Evolutionary conservation across 352 stramenopile genomes (phyloP), one percentile per base, ranked within the genome.

Genomic region (Globisporangium paroecandrum): DNA sequence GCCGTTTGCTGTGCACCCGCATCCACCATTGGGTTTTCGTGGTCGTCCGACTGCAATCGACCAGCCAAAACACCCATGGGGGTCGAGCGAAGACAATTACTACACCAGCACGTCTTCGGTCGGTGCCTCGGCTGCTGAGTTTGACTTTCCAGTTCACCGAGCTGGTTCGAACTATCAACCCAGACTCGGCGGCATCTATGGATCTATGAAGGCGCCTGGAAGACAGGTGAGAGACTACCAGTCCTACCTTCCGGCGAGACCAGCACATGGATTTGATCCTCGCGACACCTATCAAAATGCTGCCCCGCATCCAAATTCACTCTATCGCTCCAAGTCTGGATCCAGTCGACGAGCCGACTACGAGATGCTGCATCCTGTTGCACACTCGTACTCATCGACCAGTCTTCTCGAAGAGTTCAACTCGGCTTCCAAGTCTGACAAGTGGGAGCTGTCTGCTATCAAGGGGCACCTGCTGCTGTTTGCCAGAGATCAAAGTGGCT

Each of bases 391-490:
- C 67, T 87, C 77, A 22, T 87, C 83, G 15, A 86, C 79, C 60
- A 90, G 72, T 55, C 76, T 97, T 12, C 67, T 97, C 18, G 85
- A 95, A 65, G 89, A 97, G 57, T 94, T 97, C 56, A 90, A 85
- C 60, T 78, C 72, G 25, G 67, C 77, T 5, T 69, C 77, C 0
- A 94, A 91, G 69, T 75, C 82, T 49, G 86, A 93, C 61, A 93
- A 92, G 73, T 95, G 87, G 87, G 88, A 89, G 63, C 68, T 97
- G 38, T 74, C 74, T 6, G 78, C 81, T 24, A 93, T 96, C 65
- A 87, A 89, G 67, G 90, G 90, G 3, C 89, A 97, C 71, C 71
- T 97, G 22, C 75, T 94, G 20, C 66, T 92, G 69, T 96, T 97
- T 61, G 85, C 90, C 8, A 89, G 90, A 58, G 90, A 97, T 64